Evolutionary conservation across 176 grass and related monocot genomes (phyloP), one percentile per base, ranked within the genome.

Genomic region (Eremochloa ophiuroides): DNA sequence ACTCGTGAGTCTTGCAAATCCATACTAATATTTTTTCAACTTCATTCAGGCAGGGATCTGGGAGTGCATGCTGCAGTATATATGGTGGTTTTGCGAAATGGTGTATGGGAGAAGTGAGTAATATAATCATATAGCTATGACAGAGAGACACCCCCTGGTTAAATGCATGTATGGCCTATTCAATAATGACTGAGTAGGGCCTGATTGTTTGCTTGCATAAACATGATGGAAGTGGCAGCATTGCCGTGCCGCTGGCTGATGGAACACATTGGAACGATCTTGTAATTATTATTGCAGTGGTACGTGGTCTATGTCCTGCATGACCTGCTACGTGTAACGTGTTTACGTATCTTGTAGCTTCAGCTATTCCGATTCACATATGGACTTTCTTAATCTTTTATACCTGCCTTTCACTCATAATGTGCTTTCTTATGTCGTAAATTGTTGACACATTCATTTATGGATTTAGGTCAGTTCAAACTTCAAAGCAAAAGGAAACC

Each of bases 61-160:
- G 95, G 28, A 98, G 95, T 73, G 90, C 95, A 59, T 98, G 92
- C 75, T 90, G 92, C 65, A 98, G 92, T 87, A 85, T 95, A 72
- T 98, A 94, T 64, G 90, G 95, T 63, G 92, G 92, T 53, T 98
- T 98, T 89, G 95, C 94, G 43, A 98, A 98, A 86, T 98, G 95
- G 95, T 77, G 86, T 30, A 98, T 98, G 95, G 95, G 95, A 31
- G 75, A 93, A 87, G 95, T 98, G 83, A 89, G 88, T 66, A 75
- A 79, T n/a, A n/a, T n/a, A n/a, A n/a, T n/a, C n/a, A 14, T 28
- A 28, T 83, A 11, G 20, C 7, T 42, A 10, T 65, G 38, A 41
- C 18, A 67, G 34, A 81, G 42, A 42, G 47, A 73, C 11, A 29
- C 7, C 26, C 33, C 30, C 76, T 42, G n/a, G 26, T 64, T 74